phyloP scores from a whole-genome alignment of 495 filamentous ascomycete genomes.

The Tuber melanosporum region DNA sequence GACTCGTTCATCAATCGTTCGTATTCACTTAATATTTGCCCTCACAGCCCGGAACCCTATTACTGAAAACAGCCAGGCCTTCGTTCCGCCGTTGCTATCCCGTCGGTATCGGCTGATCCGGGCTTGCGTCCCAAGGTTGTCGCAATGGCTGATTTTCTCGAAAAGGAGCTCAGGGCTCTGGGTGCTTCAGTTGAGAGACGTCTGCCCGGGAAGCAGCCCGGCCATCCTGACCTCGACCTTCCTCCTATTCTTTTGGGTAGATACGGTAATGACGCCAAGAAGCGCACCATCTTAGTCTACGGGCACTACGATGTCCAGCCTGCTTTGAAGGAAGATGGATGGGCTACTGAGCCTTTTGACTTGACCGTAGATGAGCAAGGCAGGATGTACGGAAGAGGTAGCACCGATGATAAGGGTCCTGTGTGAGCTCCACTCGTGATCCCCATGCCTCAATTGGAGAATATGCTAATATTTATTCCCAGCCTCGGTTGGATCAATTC shows the following conservation, averaged over 20 bases:
- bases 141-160: slow-evolving; percentile 91
- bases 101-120: slow-evolving; percentile 87
- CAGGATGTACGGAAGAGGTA: slow-evolving; percentile 91
- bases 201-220: slow-evolving; percentile 79
- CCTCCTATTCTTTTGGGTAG: slow-evolving; percentile 87
- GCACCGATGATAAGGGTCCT: slow-evolving; percentile 97
- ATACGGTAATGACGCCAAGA: slow-evolving; percentile 82
- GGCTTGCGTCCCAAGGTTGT: slow-evolving; percentile 82
- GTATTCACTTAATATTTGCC: slow-evolving; percentile 30
- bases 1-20: slow-evolving; percentile 80
- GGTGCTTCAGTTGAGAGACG: slow-evolving; percentile 81
- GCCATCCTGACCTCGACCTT: slow-evolving; percentile 79
- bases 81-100: slow-evolving; percentile 86
- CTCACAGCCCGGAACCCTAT: slow-evolving; percentile 1
- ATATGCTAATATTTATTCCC: slow-evolving; percentile 14
- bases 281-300: slow-evolving; percentile 92
- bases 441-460: not conserved
- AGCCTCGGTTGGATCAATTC: slow-evolving; percentile 89
- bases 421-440: slow-evolving; percentile 48
- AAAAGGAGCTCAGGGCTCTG: slow-evolving; percentile 68
- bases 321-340: slow-evolving; percentile 85
- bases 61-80: slow-evolving; percentile 50
- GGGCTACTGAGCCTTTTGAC: slow-evolving; percentile 91
- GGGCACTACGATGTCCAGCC: slow-evolving; percentile 99
- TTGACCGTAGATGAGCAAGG: slow-evolving; percentile 75